Evolutionary conservation across 2,329 filamentous ascomycete species (phyloP), one percentile per base, ranked within the genome.

Genomic region (Curvularia hawaiiensis): DNA sequence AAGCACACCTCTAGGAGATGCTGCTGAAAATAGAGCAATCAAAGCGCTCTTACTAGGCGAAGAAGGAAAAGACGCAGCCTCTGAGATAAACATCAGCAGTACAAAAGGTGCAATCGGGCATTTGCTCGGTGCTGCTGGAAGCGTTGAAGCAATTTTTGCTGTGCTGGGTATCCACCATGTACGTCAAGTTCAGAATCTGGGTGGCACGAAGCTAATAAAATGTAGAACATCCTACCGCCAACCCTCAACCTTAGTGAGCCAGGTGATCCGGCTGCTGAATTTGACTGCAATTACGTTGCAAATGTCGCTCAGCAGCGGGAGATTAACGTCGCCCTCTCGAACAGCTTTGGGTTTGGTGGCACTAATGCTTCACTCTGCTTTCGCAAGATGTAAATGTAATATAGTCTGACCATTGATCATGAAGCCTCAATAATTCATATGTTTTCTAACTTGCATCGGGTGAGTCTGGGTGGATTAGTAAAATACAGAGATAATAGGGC

Each of bases 281-380:
- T 91, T 52, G 80, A 87, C 62, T 96, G 94, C 79, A 97, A 98
- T 72, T 94, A 97, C 75, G 88, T 97, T 3, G 86, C 92, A 0
- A 81, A 87, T 4, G 72, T 80, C 45, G 83, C 92, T 0, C 93
- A 97, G 75, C 76, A 89, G 51, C 88, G 86, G 63, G 73, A 81
- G 2, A 85, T 98, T 11, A 79, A 86, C 56, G 88, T 94, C 22
- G 91, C 90, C 5, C 69, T 99, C 56, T 95, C 91, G 3, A 99
- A 99, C 71, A 98, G 94, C 74, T 99, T 99, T 78, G 95, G 95
- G 0, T 99, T 99, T 79, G 95, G 95, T 11, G 95, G 95, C 16
- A 98, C 94, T 1, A 99, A 99, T 79, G 93, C 94, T 41, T 92
- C 88, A 52, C 79, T 99, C 38, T 92, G 92, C 51, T 94, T 98